Conservation (phyloP, 2,329 filamentous ascomycete species). For the Talaromyces verruculosus region DNA sequence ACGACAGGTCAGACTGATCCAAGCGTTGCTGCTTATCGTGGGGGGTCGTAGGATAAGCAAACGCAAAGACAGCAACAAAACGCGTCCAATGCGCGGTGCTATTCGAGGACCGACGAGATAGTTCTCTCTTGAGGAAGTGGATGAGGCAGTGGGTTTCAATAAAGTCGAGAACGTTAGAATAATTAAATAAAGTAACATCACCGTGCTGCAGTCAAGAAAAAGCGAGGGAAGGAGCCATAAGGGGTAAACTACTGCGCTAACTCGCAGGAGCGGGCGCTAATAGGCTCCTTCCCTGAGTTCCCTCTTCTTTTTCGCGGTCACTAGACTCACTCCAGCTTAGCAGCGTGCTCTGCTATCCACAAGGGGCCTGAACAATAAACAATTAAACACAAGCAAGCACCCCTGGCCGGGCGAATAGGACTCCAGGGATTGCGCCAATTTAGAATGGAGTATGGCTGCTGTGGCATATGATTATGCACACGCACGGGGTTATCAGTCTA, state of each 20-base stretch:
- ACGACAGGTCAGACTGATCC: not conserved
- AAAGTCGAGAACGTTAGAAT: not conserved
- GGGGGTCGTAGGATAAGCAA: not conserved
- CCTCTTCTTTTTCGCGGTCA: not conserved
- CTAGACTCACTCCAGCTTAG: not conserved
- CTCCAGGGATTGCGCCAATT: not conserved
- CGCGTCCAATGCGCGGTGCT: slow-evolving; percentile 9
- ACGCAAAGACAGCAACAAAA: not conserved
- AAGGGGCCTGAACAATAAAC: not conserved
- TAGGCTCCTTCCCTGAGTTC: not conserved
- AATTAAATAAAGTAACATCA: not conserved
- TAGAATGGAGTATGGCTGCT: not conserved
- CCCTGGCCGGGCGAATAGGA: slow-evolving; percentile 1
- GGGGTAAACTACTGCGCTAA: slow-evolving; percentile 11
- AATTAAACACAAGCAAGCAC: not conserved
- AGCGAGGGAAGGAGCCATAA: slow-evolving; percentile 13
- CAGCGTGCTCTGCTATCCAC: not conserved
- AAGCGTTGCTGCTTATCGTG: slow-evolving; percentile 13
- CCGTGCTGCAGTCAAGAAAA: not conserved
- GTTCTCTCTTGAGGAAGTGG: not conserved
- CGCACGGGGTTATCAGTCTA: not conserved
- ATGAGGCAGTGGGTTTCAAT: not conserved
- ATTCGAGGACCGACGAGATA: not conserved
- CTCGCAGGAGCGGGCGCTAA: slow-evolving; percentile 2
- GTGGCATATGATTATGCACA: not conserved